Conservation (phyloP, 176 grass and related monocot genomes). For the Oryza officinalis region DNA sequence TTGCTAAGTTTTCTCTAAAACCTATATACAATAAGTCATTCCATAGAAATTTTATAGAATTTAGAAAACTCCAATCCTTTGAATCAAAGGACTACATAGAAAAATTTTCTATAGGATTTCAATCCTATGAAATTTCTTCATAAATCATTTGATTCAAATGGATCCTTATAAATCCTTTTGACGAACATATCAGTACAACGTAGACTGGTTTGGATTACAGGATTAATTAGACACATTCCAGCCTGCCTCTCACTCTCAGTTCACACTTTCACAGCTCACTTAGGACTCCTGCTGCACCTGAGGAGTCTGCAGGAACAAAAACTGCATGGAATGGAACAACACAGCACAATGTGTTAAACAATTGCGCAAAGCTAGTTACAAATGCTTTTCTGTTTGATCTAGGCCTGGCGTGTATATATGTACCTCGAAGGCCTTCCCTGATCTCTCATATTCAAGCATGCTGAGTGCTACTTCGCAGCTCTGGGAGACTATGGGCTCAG, state of each 20-base stretch:
- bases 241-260: background rate
- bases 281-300: slow-evolving; percentile 43
- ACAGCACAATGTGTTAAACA: background rate
- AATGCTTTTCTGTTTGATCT: background rate
- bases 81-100: too few species aligned
- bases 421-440: slow-evolving; percentile 90
- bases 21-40: too few species aligned
- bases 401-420: background rate
- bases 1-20: too few species aligned
- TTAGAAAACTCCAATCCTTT: too few species aligned
- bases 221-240: too few species aligned
- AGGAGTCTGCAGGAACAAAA: slow-evolving; percentile 74
- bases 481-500: slow-evolving; percentile 84
- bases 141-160: too few species aligned
- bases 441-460: slow-evolving; percentile 85
- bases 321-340: slow-evolving; percentile 25
- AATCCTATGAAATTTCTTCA: too few species aligned
- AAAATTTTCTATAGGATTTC: too few species aligned
- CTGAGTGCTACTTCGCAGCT: slow-evolving; percentile 93
- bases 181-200: too few species aligned
- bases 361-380: background rate
- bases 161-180: too few species aligned
- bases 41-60: too few species aligned
- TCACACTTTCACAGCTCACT: background rate
- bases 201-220: too few species aligned